phyloP scores from a whole-genome alignment of 1,139 yeast species.

The Hemisphaericaspora lyxosophila region DNA sequence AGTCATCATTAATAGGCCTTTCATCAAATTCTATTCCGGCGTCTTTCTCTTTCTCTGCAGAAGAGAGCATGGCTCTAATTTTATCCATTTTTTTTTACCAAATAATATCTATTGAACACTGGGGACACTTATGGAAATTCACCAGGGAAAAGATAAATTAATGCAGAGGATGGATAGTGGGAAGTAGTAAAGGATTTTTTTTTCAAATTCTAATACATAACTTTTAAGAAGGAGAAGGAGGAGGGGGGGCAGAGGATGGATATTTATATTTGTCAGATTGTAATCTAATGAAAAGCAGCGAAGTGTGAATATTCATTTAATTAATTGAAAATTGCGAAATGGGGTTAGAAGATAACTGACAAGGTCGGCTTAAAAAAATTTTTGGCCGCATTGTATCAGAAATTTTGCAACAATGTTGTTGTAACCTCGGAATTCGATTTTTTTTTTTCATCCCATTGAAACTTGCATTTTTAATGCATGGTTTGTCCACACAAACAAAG shows the following conservation, averaged over 20 bases:
- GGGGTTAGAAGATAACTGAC: neutral
- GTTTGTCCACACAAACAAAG: no score
- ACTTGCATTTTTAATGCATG: no score
- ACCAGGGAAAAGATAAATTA: no score
- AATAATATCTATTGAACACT: neutral
- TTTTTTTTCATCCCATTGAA: no score
- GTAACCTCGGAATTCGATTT: neutral
- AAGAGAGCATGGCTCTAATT: conserved; percentile 16
- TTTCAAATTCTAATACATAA: no score
- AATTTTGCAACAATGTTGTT: neutral
- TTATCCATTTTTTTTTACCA: conserved; percentile 18
- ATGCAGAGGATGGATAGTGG: no score
- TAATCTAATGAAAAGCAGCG: neutral
- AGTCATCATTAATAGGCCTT: conserved; percentile 18
- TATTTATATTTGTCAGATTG: no score
- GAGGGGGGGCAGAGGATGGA: no score
- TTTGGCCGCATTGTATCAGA: neutral
- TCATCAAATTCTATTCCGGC: conserved; percentile 9
- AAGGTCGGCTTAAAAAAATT: no score
- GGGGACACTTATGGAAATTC: neutral
- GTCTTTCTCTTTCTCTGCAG: conserved; percentile 10
- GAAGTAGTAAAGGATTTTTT: no score
- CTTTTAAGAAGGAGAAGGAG: no score
- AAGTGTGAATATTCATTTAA: neutral
- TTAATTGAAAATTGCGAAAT: neutral